Percentiles rank a stretch among this genome's conserved stretches.
Evolutionary conservation across 1,284 basidiomycete genomes (phyloP).

Genomic region (Thecaphora thlaspeos): DNA sequence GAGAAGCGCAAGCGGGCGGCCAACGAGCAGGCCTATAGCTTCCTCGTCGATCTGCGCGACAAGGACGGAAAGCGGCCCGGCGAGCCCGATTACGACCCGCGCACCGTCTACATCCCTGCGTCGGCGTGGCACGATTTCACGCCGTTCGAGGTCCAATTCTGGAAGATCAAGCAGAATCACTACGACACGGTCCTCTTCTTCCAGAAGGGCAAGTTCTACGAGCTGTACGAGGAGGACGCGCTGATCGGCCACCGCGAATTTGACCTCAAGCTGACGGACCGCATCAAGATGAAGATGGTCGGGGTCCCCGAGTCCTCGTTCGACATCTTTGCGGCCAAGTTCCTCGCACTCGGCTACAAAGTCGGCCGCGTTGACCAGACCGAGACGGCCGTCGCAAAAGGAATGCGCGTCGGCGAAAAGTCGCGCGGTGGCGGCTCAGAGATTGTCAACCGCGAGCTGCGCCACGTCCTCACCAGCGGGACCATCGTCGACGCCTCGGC

Average conservation of each 20-base stretch:
- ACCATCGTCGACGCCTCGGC: slow-evolving; percentile 90
- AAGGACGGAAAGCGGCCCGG: slow-evolving; percentile 79
- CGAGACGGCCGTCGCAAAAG: slow-evolving; percentile 76
- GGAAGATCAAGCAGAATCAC: slow-evolving; percentile 55
- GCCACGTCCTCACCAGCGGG: slow-evolving; percentile 94
- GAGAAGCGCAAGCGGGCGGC: slow-evolving; percentile 69
- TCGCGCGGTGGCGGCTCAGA: slow-evolving; percentile 61
- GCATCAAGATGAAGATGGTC: slow-evolving; percentile 95
- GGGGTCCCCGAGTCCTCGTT: slow-evolving; percentile 94
- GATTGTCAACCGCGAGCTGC: slow-evolving; percentile 69
- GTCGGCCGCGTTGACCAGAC: slow-evolving; percentile 93
- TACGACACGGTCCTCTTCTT: slow-evolving; percentile 80
- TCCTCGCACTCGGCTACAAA: slow-evolving; percentile 74
- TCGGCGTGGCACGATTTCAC: slow-evolving; percentile 81
- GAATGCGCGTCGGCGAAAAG: slow-evolving; percentile 63
- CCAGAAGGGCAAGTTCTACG: slow-evolving; percentile 73
- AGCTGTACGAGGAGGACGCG: slow-evolving; percentile 57
- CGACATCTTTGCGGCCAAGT: slow-evolving; percentile 64
- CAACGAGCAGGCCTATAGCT: slow-evolving; percentile 76
- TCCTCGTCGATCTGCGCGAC: slow-evolving; percentile 75
- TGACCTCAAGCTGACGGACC: slow-evolving; percentile 67
- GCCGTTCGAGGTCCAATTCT: slow-evolving; percentile 77
- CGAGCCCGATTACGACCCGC: slow-evolving; percentile 85
- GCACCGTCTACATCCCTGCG: slow-evolving; percentile 80
- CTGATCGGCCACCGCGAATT: slow-evolving; percentile 58